Evolutionary conservation across 352 stramenopile species (phyloP).

Genomic region (Phytophthora fragariaefolia): DNA sequence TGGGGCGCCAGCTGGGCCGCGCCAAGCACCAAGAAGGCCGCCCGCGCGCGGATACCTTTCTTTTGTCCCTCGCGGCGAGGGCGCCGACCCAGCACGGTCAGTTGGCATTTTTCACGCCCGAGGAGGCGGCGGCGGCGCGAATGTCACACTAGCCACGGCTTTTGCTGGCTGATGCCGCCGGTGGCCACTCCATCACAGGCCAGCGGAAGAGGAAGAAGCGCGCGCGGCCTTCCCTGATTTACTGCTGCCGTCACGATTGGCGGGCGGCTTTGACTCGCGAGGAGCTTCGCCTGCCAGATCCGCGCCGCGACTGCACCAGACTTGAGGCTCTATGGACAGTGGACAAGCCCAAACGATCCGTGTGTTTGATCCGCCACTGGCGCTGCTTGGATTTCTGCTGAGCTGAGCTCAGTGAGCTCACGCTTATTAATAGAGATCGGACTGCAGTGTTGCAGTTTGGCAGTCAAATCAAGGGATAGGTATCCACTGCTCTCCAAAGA

Average conservation of each 20-base stretch:
- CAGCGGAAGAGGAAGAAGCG: constrained; percentile 12
- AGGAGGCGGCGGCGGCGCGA: constrained; percentile 6
- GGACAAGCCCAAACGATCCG: constrained; percentile 19
- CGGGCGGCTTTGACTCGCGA: constrained; percentile 7
- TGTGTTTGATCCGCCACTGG: constrained; percentile 16
- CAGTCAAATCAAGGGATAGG: constrained; percentile 36
- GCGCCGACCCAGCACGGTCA: constrained; percentile 9
- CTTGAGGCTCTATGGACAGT: no score
- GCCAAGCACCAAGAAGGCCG: constrained; percentile 27
- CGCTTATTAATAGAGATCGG: constrained; percentile 19
- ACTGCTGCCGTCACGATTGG: constrained; percentile 10
- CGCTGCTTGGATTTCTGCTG: constrained; percentile 16
- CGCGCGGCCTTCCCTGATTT: constrained; percentile 18
- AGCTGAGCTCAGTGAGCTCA: no score
- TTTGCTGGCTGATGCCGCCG: constrained; percentile 25
- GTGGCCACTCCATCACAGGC: background rate
- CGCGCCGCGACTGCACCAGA: no score
- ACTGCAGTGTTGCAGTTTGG: constrained; percentile 28
- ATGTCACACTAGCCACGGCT: constrained; percentile 20
- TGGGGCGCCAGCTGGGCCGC: constrained; percentile 5
- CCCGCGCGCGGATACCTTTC: constrained; percentile 10
- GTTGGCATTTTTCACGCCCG: constrained; percentile 23
- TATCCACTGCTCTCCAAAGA: constrained; percentile 34
- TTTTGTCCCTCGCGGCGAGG: constrained; percentile 23
- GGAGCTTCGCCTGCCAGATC: no score